phyloP scores from a whole-genome alignment of 192 early-diverging fungal genomes.

The Mortierella alpina region DNA sequence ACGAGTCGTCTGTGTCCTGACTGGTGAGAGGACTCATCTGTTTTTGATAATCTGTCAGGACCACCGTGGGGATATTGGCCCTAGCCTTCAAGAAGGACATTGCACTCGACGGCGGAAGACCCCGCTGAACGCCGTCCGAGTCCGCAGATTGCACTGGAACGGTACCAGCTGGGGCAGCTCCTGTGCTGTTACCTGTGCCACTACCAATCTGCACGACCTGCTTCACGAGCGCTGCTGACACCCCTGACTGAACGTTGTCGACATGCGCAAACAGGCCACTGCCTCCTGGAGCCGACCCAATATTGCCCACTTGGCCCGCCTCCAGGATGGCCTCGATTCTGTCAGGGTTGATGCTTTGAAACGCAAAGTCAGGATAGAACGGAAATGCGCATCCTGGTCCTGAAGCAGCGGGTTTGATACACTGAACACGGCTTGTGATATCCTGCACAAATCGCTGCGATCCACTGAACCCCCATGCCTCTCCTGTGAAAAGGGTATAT shows the following conservation, averaged over 20 bases:
- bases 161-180: background rate
- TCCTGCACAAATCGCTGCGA: conserved; percentile 86
- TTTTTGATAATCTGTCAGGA: conserved; percentile 70
- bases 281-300: conserved; percentile 9
- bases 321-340: conserved; percentile 80
- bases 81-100: conserved; percentile 77
- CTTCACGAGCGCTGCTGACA: conserved; percentile 10
- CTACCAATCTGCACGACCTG: conserved; percentile 29
- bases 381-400: conserved; percentile 69
- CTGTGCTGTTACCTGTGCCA: conserved; percentile 10
- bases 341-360: conserved; percentile 71
- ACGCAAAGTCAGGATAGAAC: conserved; percentile 71
- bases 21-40: conserved; percentile 61
- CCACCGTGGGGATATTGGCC: conserved; percentile 69
- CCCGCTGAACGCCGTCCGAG: conserved; percentile 49
- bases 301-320: conserved; percentile 66
- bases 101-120: conserved; percentile 77
- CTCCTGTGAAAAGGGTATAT: conserved; percentile 79
- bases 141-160: conserved; percentile 59
- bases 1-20: conserved; percentile 53
- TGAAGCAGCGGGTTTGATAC: conserved; percentile 55
- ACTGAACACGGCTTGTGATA: conserved; percentile 65
- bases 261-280: conserved; percentile 57
- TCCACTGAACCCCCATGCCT: conserved; percentile 82
- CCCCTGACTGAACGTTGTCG: conserved; percentile 38